A percentile compares a stretch with the other conserved stretches of the same genome.
phyloP scores from a whole-genome alignment of 257 asterid species.

The Verbena officinalis region DNA sequence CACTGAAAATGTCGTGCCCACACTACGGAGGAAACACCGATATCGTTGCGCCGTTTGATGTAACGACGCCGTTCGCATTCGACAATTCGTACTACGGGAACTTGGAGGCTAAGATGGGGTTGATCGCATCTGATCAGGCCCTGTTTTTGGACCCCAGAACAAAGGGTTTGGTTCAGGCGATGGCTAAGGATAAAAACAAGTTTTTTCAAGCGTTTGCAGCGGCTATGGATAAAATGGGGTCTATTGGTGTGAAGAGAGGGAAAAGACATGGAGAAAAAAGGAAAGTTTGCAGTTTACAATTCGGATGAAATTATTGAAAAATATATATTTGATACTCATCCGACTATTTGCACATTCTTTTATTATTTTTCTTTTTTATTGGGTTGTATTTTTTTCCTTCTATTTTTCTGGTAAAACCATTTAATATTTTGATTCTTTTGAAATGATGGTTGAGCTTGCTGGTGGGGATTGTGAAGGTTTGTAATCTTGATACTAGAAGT shows the following conservation, averaged over 20 bases:
- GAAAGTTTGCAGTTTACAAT: constrained; percentile 64
- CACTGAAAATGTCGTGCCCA: constrained; percentile 86
- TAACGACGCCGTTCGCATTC: constrained; percentile 80
- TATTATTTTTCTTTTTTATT: not conserved
- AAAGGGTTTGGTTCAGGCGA: constrained; percentile 60
- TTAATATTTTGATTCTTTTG: constrained; percentile 32
- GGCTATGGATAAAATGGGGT: constrained; percentile 96
- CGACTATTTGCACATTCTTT: constrained; percentile 9
- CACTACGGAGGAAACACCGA: constrained; percentile 75
- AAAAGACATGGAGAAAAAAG: constrained; percentile 78
- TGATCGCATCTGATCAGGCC: constrained; percentile 77
- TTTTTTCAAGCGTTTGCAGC: constrained; percentile 70
- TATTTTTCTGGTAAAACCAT: not conserved
- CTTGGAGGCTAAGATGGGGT: constrained; percentile 73
- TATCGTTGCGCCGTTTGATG: constrained; percentile 89
- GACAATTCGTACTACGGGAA: constrained; percentile 93
- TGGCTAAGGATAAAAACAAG: constrained; percentile 74
- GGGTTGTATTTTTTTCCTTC: constrained; percentile 8
- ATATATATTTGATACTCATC: not conserved
- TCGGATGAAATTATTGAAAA: constrained; percentile 26
- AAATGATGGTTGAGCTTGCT: constrained; percentile 8
- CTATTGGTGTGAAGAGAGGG: constrained; percentile 89
- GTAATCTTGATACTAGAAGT: not conserved
- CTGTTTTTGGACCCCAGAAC: constrained; percentile 78
- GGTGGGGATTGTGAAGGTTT: constrained; percentile 18